Evolutionary conservation across 768 basidiomycete species (phyloP), one percentile per base, ranked within the genome.

Genomic region (Fomitopsis serialis): DNA sequence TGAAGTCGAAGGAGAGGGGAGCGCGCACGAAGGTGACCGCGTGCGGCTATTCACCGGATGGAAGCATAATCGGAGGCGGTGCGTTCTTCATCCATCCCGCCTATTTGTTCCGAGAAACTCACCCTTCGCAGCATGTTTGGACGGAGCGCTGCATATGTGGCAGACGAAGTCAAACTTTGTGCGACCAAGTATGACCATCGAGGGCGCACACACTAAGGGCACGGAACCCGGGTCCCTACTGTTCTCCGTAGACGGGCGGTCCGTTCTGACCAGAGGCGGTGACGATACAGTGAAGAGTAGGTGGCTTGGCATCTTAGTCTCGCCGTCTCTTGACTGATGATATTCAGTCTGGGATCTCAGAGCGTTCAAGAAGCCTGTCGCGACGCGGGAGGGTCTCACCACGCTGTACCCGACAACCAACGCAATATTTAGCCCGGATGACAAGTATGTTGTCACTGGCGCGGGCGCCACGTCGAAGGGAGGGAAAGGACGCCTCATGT

Each of bases 121-220:
- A 27, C 21, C 48, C 43, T 23, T n/a, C 53, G 50, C 57, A 97
- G 94, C 85, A 17, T 94, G 93, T 64, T 67, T 88, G 57, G 97
- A 99, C 68, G 97, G 97, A 3, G 86, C 93, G 10, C 63, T 98
- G 52, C 92, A 98, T 65, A 77, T 98, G 70, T 99, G 96, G 96
- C 84, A 90, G 60, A 80, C 92, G 19, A 87, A 76, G 42, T 90
- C 92, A 25, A 99, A 98, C 72, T 94, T 95, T 68, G 92, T 94
- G 34, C 76, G 97, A 58, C 95, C 97, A 15, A 91, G 86, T 62
- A 79, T 88, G 76, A 80, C 84, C 3, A 79, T 89, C 44, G 94
- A 98, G 66, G 85, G 80, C 35, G 96, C 96, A 4, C 97, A 98
- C 66, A 71, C 70, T 29, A 97, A 92, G 69, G 84, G 81, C 35